These are phyloP conservation scores for Kingdonia uniflora DNA, from an alignment of 164 flowering plant species.

Conservation along the genomic window DNA sequence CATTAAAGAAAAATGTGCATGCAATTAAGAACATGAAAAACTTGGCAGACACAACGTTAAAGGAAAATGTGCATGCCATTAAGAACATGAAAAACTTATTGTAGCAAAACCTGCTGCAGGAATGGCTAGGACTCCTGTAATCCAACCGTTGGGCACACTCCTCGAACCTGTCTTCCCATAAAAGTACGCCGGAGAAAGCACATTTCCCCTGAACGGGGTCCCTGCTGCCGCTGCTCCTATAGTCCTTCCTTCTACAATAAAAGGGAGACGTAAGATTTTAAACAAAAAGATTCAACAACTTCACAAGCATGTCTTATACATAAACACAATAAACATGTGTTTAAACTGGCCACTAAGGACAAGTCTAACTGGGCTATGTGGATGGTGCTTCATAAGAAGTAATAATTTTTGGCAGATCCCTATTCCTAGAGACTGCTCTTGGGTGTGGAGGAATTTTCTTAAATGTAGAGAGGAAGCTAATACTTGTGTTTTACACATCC, in stretches of 20 bases:
- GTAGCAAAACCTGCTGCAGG: slow-evolving; percentile 74
- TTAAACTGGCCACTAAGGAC: no score
- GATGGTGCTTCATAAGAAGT: no score
- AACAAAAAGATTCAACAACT: no score
- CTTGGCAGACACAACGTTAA: neutral
- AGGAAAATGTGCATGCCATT: neutral
- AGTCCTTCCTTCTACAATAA: slow-evolving; percentile 54
- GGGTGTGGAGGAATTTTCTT: no score
- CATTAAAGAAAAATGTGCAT: no score
- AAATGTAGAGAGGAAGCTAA: no score
- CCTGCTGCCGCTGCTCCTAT: slow-evolving; percentile 62
- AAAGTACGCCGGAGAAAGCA: slow-evolving; percentile 36
- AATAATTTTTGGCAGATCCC: no score
- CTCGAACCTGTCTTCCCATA: slow-evolving; percentile 30
- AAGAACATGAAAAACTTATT: neutral
- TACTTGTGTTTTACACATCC: no score
- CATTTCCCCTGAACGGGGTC: slow-evolving; percentile 38
- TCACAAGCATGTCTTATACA: no score
- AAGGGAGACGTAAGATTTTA: slow-evolving; percentile 2
- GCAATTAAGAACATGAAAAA: neutral
- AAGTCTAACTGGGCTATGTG: no score
- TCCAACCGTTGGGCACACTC: slow-evolving; percentile 50
- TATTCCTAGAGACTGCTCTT: no score
- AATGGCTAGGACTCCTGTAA: slow-evolving; percentile 59
- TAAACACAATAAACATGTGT: no score